Conservation (phyloP, 169 alveolate species). For the Plasmodium cynomolgi region DNA sequence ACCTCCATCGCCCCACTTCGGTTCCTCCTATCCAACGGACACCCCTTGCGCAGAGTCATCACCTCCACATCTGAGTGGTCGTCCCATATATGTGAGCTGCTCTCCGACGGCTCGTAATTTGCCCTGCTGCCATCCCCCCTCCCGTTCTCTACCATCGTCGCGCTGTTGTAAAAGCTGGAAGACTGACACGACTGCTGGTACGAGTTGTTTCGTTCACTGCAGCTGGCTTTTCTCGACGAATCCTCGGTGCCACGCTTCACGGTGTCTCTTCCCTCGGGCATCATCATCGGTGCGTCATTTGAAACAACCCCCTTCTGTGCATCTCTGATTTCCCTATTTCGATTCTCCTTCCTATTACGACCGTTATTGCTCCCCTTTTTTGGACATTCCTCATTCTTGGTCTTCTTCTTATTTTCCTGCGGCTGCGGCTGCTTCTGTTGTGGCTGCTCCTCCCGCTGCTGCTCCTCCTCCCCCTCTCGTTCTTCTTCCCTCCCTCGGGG, state of each 20-base stretch:
- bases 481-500: neutral
- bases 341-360: neutral
- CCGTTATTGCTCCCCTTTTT: neutral
- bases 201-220: neutral
- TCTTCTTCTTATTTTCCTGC: neutral
- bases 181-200: neutral
- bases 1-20: neutral
- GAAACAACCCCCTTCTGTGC: neutral
- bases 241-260: neutral
- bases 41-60: neutral
- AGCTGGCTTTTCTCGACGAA: neutral
- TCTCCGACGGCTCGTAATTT: neutral
- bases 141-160: neutral
- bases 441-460: neutral
- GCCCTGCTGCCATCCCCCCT: neutral
- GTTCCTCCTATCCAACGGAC: neutral
- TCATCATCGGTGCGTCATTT: neutral
- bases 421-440: neutral
- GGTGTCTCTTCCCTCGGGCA: neutral
- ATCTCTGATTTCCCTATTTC: neutral
- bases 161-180: neutral
- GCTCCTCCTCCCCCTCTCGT: neutral
- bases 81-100: neutral
- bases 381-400: neutral
- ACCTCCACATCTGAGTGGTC: constrained; percentile 20